Conservation (phyloP, 2,329 filamentous ascomycete species). For the Niveomyces coronatus region DNA sequence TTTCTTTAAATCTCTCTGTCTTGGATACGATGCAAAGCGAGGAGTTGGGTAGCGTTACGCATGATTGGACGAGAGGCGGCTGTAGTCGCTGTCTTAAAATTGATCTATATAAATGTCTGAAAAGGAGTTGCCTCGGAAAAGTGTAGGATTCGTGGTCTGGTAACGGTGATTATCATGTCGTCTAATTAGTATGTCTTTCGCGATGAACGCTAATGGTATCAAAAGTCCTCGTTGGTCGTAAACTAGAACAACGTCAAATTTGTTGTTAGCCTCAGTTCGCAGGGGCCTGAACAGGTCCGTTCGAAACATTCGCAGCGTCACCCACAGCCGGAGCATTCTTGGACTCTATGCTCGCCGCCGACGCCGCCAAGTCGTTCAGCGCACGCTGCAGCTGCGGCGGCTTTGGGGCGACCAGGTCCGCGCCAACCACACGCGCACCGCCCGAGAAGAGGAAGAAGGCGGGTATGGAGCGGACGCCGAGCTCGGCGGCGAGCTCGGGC, state of each 20-base stretch:
- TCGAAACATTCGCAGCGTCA: slow-evolving; percentile 8
- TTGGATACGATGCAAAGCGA: slow-evolving; percentile 2
- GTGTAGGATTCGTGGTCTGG: too few relatives aligned
- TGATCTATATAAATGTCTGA: too few relatives aligned
- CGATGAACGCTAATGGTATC: slow-evolving; percentile 5
- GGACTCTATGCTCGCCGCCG: too few relatives aligned
- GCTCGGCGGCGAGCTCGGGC: slow-evolving; percentile 37
- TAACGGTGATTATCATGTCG: too few relatives aligned
- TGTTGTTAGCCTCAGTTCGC: slow-evolving; percentile 10
- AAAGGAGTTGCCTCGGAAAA: too few relatives aligned
- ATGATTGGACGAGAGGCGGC: too few relatives aligned
- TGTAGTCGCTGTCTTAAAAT: too few relatives aligned
- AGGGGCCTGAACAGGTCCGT: slow-evolving; percentile 7
- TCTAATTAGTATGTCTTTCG: not conserved
- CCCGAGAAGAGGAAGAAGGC: slow-evolving; percentile 52
- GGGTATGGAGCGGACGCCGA: slow-evolving; percentile 45
- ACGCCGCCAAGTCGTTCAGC: slow-evolving; percentile 16
- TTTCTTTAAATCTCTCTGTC: slow-evolving; percentile 3
- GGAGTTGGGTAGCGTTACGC: slow-evolving; percentile 6
- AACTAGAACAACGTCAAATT: slow-evolving; percentile 8
- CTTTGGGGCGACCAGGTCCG: slow-evolving; percentile 31
- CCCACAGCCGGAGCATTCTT: slow-evolving; percentile 17
- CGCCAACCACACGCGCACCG: too few relatives aligned
- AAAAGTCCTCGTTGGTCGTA: slow-evolving; percentile 16
- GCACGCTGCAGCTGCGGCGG: slow-evolving; percentile 23